Evolutionary conservation across 2,329 filamentous ascomycete genomes (phyloP).

Genomic region (Aspergillus pseudonomiae): DNA sequence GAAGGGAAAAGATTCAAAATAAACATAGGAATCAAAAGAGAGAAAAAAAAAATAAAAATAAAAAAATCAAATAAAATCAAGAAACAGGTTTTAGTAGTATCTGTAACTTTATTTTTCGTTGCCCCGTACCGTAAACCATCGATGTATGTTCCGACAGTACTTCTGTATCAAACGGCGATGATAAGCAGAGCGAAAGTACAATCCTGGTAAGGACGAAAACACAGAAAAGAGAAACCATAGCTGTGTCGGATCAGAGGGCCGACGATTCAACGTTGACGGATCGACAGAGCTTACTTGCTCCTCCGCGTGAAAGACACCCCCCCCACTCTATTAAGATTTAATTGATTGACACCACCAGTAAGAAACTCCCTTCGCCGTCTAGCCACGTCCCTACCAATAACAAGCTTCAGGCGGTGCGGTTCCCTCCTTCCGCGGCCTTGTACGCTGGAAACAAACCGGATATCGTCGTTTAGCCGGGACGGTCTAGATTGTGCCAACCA

Average conservation of each 20-base stretch:
- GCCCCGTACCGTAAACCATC: no score
- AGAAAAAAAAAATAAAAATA: no score
- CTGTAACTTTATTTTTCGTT: no score
- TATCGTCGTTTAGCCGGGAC: neutral
- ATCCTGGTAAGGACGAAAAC: neutral
- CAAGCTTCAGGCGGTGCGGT: neutral
- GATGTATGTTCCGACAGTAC: no score
- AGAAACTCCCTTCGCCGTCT: no score
- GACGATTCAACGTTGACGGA: neutral
- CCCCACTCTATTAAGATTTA: neutral
- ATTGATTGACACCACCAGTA: no score
- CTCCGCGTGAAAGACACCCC: neutral
- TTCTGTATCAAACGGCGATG: no score
- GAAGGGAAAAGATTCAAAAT: no score
- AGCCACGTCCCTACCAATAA: no score
- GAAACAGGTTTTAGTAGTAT: neutral
- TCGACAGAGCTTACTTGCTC: neutral
- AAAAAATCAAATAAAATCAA: no score
- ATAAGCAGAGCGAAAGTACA: neutral
- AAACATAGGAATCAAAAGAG: no score
- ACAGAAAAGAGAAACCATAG: neutral
- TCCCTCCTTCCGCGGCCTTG: neutral
- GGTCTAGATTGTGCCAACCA: neutral
- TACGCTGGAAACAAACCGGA: neutral
- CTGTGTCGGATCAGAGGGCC: neutral